Evolutionary conservation across 306 rosid genomes (phyloP).

Genomic region (Heteromeles arbutifolia): DNA sequence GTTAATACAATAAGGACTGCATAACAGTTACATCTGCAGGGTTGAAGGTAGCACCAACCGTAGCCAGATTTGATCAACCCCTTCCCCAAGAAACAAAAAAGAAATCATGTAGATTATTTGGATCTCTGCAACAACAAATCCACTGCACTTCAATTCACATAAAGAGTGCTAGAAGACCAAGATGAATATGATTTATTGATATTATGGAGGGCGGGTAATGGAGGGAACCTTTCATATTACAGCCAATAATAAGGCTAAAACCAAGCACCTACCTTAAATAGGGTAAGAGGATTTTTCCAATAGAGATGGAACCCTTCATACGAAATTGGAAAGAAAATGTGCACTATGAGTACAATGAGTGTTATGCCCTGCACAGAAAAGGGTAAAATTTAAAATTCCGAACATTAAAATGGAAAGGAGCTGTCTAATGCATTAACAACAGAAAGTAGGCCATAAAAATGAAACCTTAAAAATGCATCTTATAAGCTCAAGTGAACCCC

Average conservation of each 20-base stretch:
- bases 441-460: neutral
- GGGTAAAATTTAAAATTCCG: constrained; percentile 3
- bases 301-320: constrained; percentile 61
- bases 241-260: neutral
- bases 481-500: neutral
- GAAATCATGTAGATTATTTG: neutral
- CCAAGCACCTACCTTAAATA: constrained; percentile 51
- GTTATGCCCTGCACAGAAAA: constrained; percentile 55
- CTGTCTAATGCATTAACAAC: neutral
- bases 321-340: constrained; percentile 67
- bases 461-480: neutral
- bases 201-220: neutral
- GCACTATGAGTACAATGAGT: constrained; percentile 50
- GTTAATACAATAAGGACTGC: neutral
- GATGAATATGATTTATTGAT: neutral
- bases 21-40: neutral
- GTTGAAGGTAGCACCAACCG: neutral
- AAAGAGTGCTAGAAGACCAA: neutral
- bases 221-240: neutral
- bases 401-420: neutral
- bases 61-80: neutral
- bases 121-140: neutral
- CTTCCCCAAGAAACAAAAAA: neutral
- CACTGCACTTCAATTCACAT: neutral
- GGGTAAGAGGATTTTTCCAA: constrained; percentile 58